A percentile compares a stretch with the other conserved stretches of the same genome.
Evolutionary conservation across 305 asterid genomes (phyloP).

Genomic region (Fraxinus greggii): DNA sequence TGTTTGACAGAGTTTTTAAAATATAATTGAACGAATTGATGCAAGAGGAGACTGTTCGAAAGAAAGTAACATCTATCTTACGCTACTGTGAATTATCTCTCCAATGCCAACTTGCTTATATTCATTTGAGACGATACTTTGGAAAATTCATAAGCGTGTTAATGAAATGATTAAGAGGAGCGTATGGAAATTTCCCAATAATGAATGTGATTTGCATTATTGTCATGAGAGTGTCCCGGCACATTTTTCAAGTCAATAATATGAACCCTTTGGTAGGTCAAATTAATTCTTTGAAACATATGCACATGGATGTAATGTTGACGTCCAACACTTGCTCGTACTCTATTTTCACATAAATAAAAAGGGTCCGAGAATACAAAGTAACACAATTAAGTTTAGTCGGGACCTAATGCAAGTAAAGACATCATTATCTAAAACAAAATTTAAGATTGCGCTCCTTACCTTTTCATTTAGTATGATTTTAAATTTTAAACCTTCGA

Average conservation of each 20-base stretch:
- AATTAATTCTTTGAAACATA: background rate
- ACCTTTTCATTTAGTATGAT: background rate
- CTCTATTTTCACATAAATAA: background rate
- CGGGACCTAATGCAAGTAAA: background rate
- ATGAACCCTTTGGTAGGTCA: background rate
- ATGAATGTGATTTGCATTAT: background rate
- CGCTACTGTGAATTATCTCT: background rate
- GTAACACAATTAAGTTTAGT: background rate
- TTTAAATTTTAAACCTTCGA: background rate
- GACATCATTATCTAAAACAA: background rate
- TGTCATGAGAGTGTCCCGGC: background rate
- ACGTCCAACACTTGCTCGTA: background rate
- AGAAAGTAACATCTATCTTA: background rate
- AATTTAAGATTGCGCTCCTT: background rate
- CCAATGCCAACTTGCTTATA: background rate
- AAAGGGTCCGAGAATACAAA: background rate
- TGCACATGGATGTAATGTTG: background rate
- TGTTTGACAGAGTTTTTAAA: background rate
- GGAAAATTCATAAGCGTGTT: background rate
- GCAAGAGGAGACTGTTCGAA: background rate
- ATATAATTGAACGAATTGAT: background rate
- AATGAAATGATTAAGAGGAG: background rate
- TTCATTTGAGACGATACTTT: background rate
- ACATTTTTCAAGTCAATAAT: background rate
- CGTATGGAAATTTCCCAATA: background rate